These are phyloP conservation scores for Marvania coccoides DNA, from an alignment of 139 green algal genomes.

Conservation along the genomic window DNA sequence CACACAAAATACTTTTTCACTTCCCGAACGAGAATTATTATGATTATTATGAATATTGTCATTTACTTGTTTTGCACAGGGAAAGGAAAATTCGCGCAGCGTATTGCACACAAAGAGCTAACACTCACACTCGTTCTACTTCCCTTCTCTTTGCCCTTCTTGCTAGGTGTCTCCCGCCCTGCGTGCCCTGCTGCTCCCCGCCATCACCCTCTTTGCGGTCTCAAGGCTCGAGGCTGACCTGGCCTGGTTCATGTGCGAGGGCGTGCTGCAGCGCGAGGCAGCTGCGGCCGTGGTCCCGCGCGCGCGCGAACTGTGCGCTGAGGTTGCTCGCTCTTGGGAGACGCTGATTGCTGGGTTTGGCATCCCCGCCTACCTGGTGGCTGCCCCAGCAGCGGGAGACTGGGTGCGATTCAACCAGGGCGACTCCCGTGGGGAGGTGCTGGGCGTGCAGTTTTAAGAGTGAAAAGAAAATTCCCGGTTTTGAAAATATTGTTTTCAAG, in stretches of 20 bases:
- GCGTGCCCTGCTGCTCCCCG: conserved; percentile 31
- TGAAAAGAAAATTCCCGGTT: not conserved
- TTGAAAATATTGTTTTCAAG: too few relatives aligned
- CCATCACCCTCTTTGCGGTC: conserved; percentile 61
- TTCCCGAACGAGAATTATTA: too few relatives aligned
- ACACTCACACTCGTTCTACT: too few relatives aligned
- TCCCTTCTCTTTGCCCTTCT: too few relatives aligned
- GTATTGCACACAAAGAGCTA: too few relatives aligned
- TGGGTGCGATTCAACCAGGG: conserved; percentile 75
- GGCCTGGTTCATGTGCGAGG: conserved; percentile 64
- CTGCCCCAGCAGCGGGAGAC: conserved; percentile 74
- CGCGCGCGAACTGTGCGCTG: conserved; percentile 38
- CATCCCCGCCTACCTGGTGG: conserved; percentile 78
- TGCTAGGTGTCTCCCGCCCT: conserved; percentile 13
- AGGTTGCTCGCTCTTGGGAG: conserved; percentile 34
- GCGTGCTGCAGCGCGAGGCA: conserved; percentile 41
- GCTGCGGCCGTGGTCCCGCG: conserved; percentile 26
- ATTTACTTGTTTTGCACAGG: too few relatives aligned
- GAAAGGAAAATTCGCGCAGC: too few relatives aligned
- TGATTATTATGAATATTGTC: too few relatives aligned
- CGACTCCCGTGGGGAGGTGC: conserved; percentile 49
- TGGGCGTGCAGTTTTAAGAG: conserved; percentile 20
- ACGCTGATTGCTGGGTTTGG: conserved; percentile 65
- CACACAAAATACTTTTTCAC: too few relatives aligned
- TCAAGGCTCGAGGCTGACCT: conserved; percentile 63